Evolutionary conservation across 2,329 filamentous ascomycete species (phyloP).

Genomic region (Sporothrix globosa): DNA sequence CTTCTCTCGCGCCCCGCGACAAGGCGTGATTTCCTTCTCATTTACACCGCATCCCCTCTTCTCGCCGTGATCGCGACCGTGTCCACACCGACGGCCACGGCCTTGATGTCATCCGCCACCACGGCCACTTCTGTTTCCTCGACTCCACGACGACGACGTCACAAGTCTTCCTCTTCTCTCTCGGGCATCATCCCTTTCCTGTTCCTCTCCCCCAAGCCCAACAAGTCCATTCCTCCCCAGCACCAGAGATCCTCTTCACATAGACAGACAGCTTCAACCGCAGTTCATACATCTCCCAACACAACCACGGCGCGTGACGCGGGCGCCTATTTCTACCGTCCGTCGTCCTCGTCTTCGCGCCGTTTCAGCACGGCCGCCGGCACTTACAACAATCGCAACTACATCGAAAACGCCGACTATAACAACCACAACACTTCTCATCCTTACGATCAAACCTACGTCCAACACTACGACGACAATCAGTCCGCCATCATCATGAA

Average conservation of each 20-base stretch:
- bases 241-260: slow-evolving; percentile 29
- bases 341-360: slow-evolving; percentile 29
- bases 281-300: slow-evolving; percentile 18
- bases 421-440: not conserved
- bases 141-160: slow-evolving; percentile 35
- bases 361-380: slow-evolving; percentile 22
- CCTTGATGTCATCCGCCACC: slow-evolving; percentile 35
- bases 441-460: slow-evolving; percentile 9
- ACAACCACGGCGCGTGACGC: slow-evolving; percentile 18
- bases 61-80: slow-evolving; percentile 35
- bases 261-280: slow-evolving; percentile 27
- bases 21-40: slow-evolving; percentile 45
- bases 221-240: slow-evolving; percentile 28
- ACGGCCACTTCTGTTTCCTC: slow-evolving; percentile 34
- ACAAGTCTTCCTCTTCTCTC: slow-evolving; percentile 35
- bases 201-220: slow-evolving; percentile 36
- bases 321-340: slow-evolving; percentile 13
- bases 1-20: slow-evolving; percentile 52
- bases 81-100: slow-evolving; percentile 37
- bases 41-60: not conserved
- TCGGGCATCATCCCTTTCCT: slow-evolving; percentile 34
- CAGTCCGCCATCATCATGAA: slow-evolving; percentile 48
- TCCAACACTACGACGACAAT: slow-evolving; percentile 40
- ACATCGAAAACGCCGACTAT: slow-evolving; percentile 22
- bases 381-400: slow-evolving; percentile 16